phyloP scores from a whole-genome alignment of 257 asterid genomes.

The Capsicum baccatum region DNA sequence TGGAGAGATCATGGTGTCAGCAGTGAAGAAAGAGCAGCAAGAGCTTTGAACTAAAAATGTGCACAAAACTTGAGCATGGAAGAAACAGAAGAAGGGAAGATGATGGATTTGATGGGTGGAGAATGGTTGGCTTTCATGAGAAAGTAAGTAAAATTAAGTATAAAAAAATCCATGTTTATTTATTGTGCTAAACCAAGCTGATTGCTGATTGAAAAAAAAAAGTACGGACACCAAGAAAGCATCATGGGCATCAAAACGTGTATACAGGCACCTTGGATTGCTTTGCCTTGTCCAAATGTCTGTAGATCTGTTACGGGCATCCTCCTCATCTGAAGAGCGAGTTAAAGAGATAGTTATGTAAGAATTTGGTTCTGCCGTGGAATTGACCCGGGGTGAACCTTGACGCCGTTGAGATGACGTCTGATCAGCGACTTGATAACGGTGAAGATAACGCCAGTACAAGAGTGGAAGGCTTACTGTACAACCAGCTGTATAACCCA shows the following conservation, averaged over 20 bases:
- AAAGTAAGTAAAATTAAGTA: not conserved
- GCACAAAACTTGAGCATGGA: not conserved
- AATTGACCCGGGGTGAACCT: conserved; percentile 39
- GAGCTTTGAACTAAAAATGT: not conserved
- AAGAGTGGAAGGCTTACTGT: conserved; percentile 46
- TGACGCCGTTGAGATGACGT: conserved; percentile 39
- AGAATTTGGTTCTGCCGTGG: conserved; percentile 44
- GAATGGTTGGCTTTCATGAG: not conserved
- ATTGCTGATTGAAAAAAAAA: not conserved
- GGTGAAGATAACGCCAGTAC: conserved; percentile 48
- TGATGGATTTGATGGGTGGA: not conserved
- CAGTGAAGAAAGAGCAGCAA: not conserved
- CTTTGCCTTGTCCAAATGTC: conserved; percentile 12
- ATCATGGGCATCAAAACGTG: not conserved
- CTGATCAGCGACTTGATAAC: conserved; percentile 37
- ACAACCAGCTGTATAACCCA: conserved; percentile 52
- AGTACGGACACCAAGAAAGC: not conserved
- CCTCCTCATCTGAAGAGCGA: conserved; percentile 49
- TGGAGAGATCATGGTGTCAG: not conserved
- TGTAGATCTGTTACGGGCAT: conserved; percentile 28
- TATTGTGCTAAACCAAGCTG: not conserved
- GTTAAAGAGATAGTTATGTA: conserved; percentile 49
- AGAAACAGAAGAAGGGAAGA: not conserved
- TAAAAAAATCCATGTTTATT: not conserved
- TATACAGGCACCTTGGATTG: conserved; percentile 1